Base-by-base conservation (phyloP, 495 filamentous ascomycete species). In the Cercophora scortea region DNA sequence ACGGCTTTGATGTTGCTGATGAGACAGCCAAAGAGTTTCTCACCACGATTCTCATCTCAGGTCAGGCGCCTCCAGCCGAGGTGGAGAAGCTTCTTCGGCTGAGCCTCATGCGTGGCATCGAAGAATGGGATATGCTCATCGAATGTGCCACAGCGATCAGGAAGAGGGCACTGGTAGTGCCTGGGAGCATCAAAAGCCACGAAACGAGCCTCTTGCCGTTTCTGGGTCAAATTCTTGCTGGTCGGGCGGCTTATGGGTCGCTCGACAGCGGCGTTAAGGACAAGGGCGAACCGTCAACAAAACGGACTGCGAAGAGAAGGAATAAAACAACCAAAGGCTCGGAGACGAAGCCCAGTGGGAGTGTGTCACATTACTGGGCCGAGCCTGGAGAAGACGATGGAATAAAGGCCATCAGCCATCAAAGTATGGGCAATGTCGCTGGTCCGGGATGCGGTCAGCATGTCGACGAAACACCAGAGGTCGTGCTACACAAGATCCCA, bases 41-140 rank as follows among this genome's bases (percentile, higher is more conserved):
- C 6, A 36, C 32, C 46, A 51, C 52, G 1, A 11, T 66, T 6
- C 53, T 68, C 15, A 52, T 47, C 1, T 50, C 55, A 19, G 56
- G 61, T 8, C 41, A 39, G 5, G 66, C 49, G 8, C 47, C 64
- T 8, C 45, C 47, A 8, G 61, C 57, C 0, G 67, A 66, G 6
- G 47, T 69, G n/a, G 32, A 61, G 15, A 43, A 57, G 17, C 52
- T 71, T 8, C 32, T 49, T 6, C 41, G 42, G 16, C 40, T 61
- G 4, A 66, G 65, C 18, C 49, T 72, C 0, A 51, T 58, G 44
- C 59, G 64, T 1, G 61, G 63, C 2, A 32, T 56, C 16, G 70
- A 74, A 49, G 60, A 71, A 38, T 70, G 61, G 61, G 42, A 63
- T 6, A 59, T 68, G 60, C 51, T 66, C 38, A 45, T 71, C 12